A percentile compares a stretch with the other conserved stretches of the same genome.
Conservation (phyloP, 768 basidiomycete species). For the Hysterangium stoloniferum region DNA sequence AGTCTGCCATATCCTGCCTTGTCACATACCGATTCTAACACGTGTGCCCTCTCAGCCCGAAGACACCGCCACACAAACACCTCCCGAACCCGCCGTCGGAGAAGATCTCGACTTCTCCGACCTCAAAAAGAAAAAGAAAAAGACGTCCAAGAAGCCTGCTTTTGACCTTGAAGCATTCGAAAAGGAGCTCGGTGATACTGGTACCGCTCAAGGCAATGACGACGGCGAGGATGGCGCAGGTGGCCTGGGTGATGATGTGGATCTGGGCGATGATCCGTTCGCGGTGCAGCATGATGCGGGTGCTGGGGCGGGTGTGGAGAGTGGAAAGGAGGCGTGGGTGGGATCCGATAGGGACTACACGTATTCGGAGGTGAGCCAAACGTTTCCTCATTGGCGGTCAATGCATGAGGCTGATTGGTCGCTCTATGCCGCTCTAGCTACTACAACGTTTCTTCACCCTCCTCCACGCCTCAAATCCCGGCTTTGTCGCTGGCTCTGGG, state of each 20-base stretch:
- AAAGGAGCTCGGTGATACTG: constrained; percentile 75
- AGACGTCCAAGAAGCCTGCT: constrained; percentile 77
- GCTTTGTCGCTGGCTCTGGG: constrained; percentile 72
- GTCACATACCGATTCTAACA: neutral
- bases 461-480: constrained; percentile 90
- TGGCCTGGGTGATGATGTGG: constrained; percentile 50
- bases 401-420: neutral
- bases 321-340: constrained; percentile 83
- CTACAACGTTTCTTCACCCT: constrained; percentile 87
- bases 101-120: constrained; percentile 93
- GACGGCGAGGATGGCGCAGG: constrained; percentile 56
- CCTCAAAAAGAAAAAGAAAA: constrained; percentile 92
- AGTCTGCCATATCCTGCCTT: constrained; percentile 10
- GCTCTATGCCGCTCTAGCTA: constrained; percentile 45
- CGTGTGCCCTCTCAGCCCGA: constrained; percentile 49
- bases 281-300: constrained; percentile 37
- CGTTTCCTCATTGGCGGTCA: neutral
- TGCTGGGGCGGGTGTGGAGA: constrained; percentile 53
- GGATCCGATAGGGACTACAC: constrained; percentile 90
- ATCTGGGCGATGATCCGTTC: constrained; percentile 87
- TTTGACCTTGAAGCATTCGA: constrained; percentile 92
- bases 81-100: constrained; percentile 25
- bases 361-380: constrained; percentile 84
- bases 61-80: constrained; percentile 35
- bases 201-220: constrained; percentile 49